Percentiles rank a stretch among this genome's conserved stretches.
Evolutionary conservation across 148 eudicot genomes (phyloP).

Genomic region (Euryodendron excelsum): DNA sequence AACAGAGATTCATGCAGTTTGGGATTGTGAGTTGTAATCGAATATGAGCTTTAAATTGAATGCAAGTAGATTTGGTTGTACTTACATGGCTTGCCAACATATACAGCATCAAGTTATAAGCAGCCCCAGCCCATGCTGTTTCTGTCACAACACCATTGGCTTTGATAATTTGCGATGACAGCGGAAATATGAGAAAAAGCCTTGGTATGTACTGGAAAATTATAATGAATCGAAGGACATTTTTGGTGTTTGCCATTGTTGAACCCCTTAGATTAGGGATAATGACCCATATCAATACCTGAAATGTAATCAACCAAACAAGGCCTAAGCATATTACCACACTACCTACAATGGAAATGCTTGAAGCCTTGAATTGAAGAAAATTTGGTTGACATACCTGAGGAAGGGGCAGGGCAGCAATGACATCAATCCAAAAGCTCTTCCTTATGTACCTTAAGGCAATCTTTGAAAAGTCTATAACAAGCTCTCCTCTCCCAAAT

Average conservation of each 20-base stretch:
- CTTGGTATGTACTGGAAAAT: conserved; percentile 58
- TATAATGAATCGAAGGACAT: conserved; percentile 52
- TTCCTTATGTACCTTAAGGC: conserved; percentile 47
- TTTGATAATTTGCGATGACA: conserved; percentile 51
- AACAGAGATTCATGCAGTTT: not conserved
- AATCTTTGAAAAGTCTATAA: conserved; percentile 52
- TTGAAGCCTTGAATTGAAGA: not conserved
- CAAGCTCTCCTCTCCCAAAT: conserved; percentile 78
- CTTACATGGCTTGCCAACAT: conserved; percentile 73
- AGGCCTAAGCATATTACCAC: not conserved
- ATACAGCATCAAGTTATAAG: conserved; percentile 65
- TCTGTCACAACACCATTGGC: conserved; percentile 61
- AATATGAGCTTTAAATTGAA: not conserved
- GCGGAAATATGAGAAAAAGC: conserved; percentile 51
- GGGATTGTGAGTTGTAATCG: not conserved
- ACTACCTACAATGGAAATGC: not conserved
- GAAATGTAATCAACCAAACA: not conserved
- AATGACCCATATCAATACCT: conserved; percentile 69
- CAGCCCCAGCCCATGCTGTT: conserved; percentile 79
- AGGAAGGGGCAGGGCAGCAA: conserved; percentile 79
- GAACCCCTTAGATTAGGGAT: conserved; percentile 64
- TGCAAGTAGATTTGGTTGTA: not conserved
- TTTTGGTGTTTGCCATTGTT: conserved; percentile 59
- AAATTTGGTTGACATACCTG: conserved; percentile 40
- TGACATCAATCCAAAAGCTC: conserved; percentile 49